Percentiles rank a stretch among this genome's conserved stretches.
These are phyloP conservation scores for Metarhizium brunneum DNA, from an alignment of 2,329 filamentous ascomycete genomes.

Conservation along the genomic window DNA sequence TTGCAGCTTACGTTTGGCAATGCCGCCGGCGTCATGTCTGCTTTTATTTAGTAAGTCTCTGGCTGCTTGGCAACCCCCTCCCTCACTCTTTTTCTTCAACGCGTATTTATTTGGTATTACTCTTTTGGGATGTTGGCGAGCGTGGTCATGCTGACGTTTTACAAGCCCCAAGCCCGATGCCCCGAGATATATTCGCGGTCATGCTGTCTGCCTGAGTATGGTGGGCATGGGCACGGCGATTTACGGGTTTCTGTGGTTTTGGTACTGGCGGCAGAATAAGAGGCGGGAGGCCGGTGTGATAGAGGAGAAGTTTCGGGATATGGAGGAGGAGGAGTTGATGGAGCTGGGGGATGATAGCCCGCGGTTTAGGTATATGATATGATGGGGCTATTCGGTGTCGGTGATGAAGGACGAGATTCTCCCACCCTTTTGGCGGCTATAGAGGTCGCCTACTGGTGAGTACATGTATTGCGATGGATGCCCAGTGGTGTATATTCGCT, in stretches of 20 bases:
- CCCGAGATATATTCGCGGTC: constrained; percentile 51
- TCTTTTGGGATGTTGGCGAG: neutral
- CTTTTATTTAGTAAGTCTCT: constrained; percentile 47
- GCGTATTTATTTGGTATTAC: no score
- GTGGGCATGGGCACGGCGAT: constrained; percentile 44
- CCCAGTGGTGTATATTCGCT: no score
- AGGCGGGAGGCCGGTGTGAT: constrained; percentile 29
- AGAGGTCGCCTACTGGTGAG: no score
- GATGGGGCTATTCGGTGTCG: neutral
- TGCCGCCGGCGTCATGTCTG: constrained; percentile 61
- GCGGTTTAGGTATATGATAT: constrained; percentile 36
- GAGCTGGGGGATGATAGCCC: constrained; percentile 45
- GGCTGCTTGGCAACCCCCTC: neutral
- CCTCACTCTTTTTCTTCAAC: no score
- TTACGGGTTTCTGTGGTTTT: constrained; percentile 46
- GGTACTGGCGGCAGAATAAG: constrained; percentile 39
- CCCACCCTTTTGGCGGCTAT: no score
- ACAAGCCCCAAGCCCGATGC: constrained; percentile 33
- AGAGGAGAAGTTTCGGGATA: constrained; percentile 26
- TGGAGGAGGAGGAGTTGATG: constrained; percentile 37
- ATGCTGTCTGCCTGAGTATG: constrained; percentile 51
- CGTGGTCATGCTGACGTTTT: neutral
- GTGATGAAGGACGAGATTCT: neutral
- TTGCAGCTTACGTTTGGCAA: constrained; percentile 65
- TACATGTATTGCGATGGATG: no score